Base-by-base conservation (phyloP, 441 rosid genomes). In the Bocquillonia castaneifolia region DNA sequence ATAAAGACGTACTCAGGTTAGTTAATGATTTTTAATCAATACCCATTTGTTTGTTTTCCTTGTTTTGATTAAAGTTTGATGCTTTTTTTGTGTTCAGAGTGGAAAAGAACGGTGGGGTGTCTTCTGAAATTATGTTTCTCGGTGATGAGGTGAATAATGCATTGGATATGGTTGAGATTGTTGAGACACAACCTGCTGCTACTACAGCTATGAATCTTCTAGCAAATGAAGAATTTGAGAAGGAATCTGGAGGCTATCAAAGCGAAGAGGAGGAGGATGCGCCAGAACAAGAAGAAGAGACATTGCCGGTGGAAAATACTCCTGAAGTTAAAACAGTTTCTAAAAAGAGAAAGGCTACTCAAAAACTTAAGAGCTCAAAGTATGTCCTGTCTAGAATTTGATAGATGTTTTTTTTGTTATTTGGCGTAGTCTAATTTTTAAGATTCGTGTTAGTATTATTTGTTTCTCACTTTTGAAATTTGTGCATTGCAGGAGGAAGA, bases 1-100 rank as follows among this genome's bases (percentile, higher is more conserved):
- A 94, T 75, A 89, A 81, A 60, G 99, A 92, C 66, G 74, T 88
- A 34, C 67, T 94, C 65, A 74, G 91, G 97, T 93, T 54, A 77
- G 88, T 78, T 53, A 47, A 59, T 37, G 17, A 59, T 53, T 13
- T 3, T 18, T 60, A 5, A 51, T 26, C n/a, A 40, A 17, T 26
- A 18, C 8, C 20, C 10, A 48, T 22, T 23, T 37, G 17, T 15
- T 45, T 25, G 39, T 47, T 29, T 10, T 18, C 25, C 25, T 57
- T 55, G 57, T 29, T 50, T 45, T 63, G 1, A 34, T 17, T 29
- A 47, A 28, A 29, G 69, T 13, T n/a, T 40, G 12, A 17, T 14
- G 7, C 22, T 44, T 59, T 54, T 31, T 3, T 50, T 3, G 59
- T 40, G 51, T 37, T 72, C 80, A 93, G 99, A 63, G 90, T 90